Base-by-base conservation (phyloP, 495 filamentous ascomycete genomes). In the Acidiella bohemica region DNA sequence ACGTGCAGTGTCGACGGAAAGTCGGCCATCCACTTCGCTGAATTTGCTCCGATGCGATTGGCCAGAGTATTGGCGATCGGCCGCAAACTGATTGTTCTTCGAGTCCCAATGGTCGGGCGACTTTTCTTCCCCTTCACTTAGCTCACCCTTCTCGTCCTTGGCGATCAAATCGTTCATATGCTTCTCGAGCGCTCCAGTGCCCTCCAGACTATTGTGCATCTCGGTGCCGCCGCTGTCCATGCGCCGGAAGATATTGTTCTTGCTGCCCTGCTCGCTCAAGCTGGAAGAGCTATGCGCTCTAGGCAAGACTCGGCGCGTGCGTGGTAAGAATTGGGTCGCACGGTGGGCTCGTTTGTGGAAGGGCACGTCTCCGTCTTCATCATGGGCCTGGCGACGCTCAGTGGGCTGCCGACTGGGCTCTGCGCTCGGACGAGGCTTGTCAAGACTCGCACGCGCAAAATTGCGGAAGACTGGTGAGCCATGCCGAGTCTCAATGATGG, bases 401-500 rank as follows among this genome's bases (percentile, higher is more conserved):
- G 3, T 23, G n/a, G 32, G 21, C 5, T 16, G 28, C 10, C 46
- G 25, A 22, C 21, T 22, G 22, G 32, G 24, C 5, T 50, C 47
- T 1, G 14, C 23, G 24, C 47, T 50, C n/a, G 12, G 23, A 27
- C 32, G 37, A 3, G 36, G 36, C 17, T 31, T 24, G 12, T 42
- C 39, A 2, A 43, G 12, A 18, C 41, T 42, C 2, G 18, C 65
- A 59, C 25, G 67, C 63, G 22, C 62, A 59, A 21, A 6, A 44
- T 26, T 47, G 1, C 76, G 67, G 53, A 84, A 87, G 5, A 93
- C 68, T 30, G 71, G 73, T 9, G 71, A 66, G 37, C 83, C 84
- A 49, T 78, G 64, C 17, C 69, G 72, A 57, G 87, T 78, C 45
- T 88, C 78, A 18, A 92, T 73, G 9, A 80, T 65, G 33, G 62